Evolutionary conservation across 1,284 basidiomycete genomes (phyloP), one percentile per base, ranked within the genome.

Genomic region (Malassezia arunalokei): DNA sequence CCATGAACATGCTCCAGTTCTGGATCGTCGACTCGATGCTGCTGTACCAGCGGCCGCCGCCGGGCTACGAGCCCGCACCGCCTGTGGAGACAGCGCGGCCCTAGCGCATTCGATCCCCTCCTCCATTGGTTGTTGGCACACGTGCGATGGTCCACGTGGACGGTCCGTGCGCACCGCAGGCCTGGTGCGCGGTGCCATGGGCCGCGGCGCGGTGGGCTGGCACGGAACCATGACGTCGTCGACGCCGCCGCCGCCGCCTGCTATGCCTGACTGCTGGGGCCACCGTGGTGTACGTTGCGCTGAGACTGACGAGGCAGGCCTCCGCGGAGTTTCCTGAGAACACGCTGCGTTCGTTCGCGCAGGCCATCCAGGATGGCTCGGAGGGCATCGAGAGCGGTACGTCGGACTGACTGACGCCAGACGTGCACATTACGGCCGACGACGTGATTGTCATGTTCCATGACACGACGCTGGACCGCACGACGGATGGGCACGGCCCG

Each of bases 351-450:
- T 69, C 66, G 20, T 72, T 72, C 55, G 68, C 65, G 29, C 61
- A 64, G 47, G 70, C 70, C 8, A 65, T 72, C 51, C 40, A 54
- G 27, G 70, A 72, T 42, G 70, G 70, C 30, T 64, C 68, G 12
- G 70, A 72, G 56, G 70, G 70, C 14, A 57, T 72, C 35, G 70
- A 72, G 54, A 65, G 63, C 40, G 62, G 62, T 64, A 49, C 47
- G 62, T 60, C 15, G 11, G 24, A 39, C 28, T 41, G 17, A 24
- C 0, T 38, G 37, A 14, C n/a, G n/a, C 52, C 81, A 90, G 91
- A 96, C 80, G 89, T 96, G 62, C 92, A 96, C 75, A 85, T 95
- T 71, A 91, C 91, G 46, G 76, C 80, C 61, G 92, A 96, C 77
- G 79, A 83, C 66, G 82, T 88, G 44, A 85, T 96, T 43, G 76